phyloP scores from a whole-genome alignment of 768 basidiomycete species.

The Gyrodon lividus region DNA sequence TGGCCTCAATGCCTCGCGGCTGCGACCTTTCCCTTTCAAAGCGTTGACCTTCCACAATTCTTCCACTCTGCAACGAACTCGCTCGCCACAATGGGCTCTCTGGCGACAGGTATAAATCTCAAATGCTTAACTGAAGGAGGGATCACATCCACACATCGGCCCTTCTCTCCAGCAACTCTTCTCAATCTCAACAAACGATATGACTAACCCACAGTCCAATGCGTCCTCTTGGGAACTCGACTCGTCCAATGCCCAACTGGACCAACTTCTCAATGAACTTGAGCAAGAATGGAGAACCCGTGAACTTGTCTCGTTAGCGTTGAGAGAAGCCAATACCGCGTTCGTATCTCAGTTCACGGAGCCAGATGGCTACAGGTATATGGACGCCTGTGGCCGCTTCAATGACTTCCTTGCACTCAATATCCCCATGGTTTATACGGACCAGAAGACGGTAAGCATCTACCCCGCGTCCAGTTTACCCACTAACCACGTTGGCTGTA shows the following conservation, averaged over 20 bases:
- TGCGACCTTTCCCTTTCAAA: background rate
- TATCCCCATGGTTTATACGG: background rate
- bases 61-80: background rate
- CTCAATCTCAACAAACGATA: conserved; percentile 3
- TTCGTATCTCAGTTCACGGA: conserved; percentile 14
- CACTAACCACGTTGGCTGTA: conserved; percentile 2
- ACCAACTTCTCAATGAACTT: background rate
- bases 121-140: background rate
- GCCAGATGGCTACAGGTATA: conserved; percentile 12
- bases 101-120: too few species aligned
- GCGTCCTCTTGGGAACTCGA: background rate
- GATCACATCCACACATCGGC: background rate
- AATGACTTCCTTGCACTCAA: conserved; percentile 7
- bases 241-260: background rate
- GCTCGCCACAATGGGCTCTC: background rate
- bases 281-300: background rate
- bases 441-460: conserved; percentile 16
- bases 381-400: conserved; percentile 11
- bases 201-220: conserved; percentile 8
- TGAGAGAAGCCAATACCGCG: conserved; percentile 12
- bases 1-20: background rate
- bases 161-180: background rate
- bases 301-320: background rate
- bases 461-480: background rate
- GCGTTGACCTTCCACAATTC: background rate